Base-by-base conservation (phyloP, 805 yeast genomes). In the Suhomyces xylopsoci region DNA sequence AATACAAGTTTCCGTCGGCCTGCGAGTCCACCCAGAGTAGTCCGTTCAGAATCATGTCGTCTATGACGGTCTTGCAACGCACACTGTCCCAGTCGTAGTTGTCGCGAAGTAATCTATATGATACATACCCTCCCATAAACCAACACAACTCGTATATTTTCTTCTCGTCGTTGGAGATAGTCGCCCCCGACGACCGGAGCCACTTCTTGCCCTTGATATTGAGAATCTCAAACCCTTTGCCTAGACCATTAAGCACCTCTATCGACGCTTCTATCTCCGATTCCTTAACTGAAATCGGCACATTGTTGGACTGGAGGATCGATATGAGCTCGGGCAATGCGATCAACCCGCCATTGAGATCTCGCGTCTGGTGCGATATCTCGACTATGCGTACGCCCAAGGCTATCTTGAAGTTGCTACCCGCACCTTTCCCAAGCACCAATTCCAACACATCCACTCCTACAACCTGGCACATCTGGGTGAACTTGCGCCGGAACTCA, bases 41-140 rank as follows among this genome's bases (percentile, higher is more conserved):
- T 3, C 98, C 97, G 48, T 79, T 79, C 56, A 87, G 77, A 1
- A 92, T 87, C 90, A 93, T 84, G 45, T 88, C 93, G 38, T 88
- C 85, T 5, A 93, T 63, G 4, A 84, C 85, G 0, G 83, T 71
- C 56, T 78, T 78, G 50, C 88, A 78, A 51, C 97, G 73, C 2
- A 81, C 71, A 2, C 64, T 63, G 48, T 79, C 82, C 99, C 99
- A 93, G 1, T 77, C 77, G 53, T 85, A 81, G 62, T 93, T 94
- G 59, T 87, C 97, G 12, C 78, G 66, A 38, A 93, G 69, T 26
- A 91, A 66, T 2, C 82, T 69, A 6, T 78, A 76, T 3, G 89
- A 79, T 1, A 90, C 89, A 63, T 76, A 88, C 0, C 80, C 79
- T 4, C 97, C 97, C 62, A 88, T 73, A 30, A 85, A 80, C 45